Conservation (phyloP, 1,284 basidiomycete species). For the Moesziomyces aphidis region DNA sequence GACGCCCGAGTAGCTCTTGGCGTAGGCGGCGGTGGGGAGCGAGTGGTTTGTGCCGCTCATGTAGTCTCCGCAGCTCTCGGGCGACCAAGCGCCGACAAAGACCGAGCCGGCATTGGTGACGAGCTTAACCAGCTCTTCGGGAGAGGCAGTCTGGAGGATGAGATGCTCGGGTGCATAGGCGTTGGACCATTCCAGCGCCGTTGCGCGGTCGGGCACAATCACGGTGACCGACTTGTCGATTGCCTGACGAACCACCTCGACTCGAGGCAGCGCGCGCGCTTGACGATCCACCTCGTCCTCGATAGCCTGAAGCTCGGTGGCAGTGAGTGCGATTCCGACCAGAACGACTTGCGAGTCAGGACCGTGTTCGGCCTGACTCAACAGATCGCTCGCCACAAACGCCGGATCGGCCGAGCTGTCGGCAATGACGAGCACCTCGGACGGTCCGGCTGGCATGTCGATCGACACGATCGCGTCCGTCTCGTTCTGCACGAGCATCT, state of each 20-base stretch:
- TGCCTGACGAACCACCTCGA: slow-evolving; percentile 90
- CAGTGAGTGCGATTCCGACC: slow-evolving; percentile 79
- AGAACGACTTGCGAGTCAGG: slow-evolving; percentile 97
- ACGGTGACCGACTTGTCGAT: slow-evolving; percentile 93
- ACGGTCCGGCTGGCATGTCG: slow-evolving; percentile 99
- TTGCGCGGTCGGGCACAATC: slow-evolving; percentile 75
- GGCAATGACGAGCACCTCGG: slow-evolving; percentile 75
- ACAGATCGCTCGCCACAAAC: slow-evolving; percentile 94
- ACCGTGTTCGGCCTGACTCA: slow-evolving; percentile 96
- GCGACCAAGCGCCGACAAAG: slow-evolving; percentile 79
- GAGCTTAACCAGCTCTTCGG: slow-evolving; percentile 57
- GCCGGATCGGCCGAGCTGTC: slow-evolving; percentile 85
- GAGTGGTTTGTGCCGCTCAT: slow-evolving; percentile 99
- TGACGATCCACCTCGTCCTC: slow-evolving; percentile 88
- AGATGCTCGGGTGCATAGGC: slow-evolving; percentile 86
- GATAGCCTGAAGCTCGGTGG: slow-evolving; percentile 77
- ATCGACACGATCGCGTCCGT: slow-evolving; percentile 96
- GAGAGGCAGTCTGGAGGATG: slow-evolving; percentile 57
- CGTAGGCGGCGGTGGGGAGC: slow-evolving; percentile 77
- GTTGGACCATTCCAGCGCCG: slow-evolving; percentile 90
- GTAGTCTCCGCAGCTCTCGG: slow-evolving; percentile 98
- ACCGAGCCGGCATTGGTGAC: slow-evolving; percentile 79
- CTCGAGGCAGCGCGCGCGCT: slow-evolving; percentile 85
- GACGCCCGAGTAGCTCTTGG: slow-evolving; percentile 96
- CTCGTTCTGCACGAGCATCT: slow-evolving; percentile 99